Base-by-base conservation (phyloP, 257 asterid genomes). In the Handroanthus guayacan region DNA sequence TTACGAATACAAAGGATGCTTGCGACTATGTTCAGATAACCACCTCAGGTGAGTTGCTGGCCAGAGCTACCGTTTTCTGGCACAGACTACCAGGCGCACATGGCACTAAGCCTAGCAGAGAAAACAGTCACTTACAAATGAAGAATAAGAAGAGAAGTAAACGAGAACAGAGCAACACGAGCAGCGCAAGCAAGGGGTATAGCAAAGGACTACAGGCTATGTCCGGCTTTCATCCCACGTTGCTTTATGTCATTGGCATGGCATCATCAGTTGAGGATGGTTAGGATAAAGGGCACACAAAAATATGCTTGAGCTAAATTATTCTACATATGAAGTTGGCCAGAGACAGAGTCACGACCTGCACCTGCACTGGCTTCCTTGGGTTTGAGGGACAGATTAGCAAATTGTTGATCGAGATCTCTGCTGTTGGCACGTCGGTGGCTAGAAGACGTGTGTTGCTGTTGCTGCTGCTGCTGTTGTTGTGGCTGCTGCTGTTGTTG, bases 21-120 rank as follows among this genome's bases (percentile, higher is more conserved):
- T 52, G 45, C 66, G 52, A 78, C 75, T 76, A 72, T 31, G 75
- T n/a, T 71, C 51, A 70, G 71, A 77, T 36, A 82, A 86, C 80
- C 91, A 89, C 91, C 92, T 87, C 95, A 75, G 95, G 86, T 72
- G 78, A 82, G 82, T 73, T 87, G 68, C 62, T 56, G 38, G 80
- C 88, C 83, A 78, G 71, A 75, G 66, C 39, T 76, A 51, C 72
- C 54, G 71, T 68, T 69, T 64, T 69, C 70, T 45, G 84, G 83
- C 86, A 64, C 66, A 71, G 87, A 84, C 89, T 72, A 80, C 95
- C 92, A 89, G 93, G 93, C 74, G 93, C 91, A 78, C 77, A 51
- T 64, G 73, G 65, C 74, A 31, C 58, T 78, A 71, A 69, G 56
- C 81, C 69, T 62, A 72, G 60, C 72, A 56, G 52, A 71, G 67